Conservation (phyloP, 1,284 basidiomycete species). For the Moniliophthora roreri region DNA sequence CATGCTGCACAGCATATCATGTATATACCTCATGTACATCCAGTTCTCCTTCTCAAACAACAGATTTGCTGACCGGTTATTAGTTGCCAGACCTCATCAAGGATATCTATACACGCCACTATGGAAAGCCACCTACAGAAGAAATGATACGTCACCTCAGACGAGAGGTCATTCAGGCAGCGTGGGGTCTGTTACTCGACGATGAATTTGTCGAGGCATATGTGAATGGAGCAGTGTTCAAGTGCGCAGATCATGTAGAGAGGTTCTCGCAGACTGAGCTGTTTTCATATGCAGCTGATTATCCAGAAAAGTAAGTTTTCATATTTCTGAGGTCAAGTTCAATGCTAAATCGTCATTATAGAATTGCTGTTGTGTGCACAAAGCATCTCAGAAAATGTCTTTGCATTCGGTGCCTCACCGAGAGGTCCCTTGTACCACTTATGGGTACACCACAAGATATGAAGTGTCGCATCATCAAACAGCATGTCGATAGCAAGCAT, state of each 20-base stretch:
- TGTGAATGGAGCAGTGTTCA: conserved; percentile 23
- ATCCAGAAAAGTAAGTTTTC: conserved; percentile 32
- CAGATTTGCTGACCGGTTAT: too few relatives aligned
- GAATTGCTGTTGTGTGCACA: too few relatives aligned
- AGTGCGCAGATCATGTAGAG: conserved; percentile 19
- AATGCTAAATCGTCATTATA: background rate
- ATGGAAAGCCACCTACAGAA: background rate
- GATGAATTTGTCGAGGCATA: conserved; percentile 28
- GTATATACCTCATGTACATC: conserved; percentile 29
- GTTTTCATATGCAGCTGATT: conserved; percentile 33
- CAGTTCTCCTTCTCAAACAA: background rate
- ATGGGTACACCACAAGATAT: too few relatives aligned
- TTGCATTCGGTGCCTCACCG: background rate
- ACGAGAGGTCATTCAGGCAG: conserved; percentile 28
- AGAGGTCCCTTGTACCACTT: too few relatives aligned
- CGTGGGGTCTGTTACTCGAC: conserved; percentile 25
- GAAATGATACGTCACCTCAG: conserved; percentile 22
- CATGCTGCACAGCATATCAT: conserved; percentile 28
- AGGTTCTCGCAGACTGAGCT: conserved; percentile 20
- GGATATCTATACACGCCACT: conserved; percentile 14
- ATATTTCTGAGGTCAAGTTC: background rate
- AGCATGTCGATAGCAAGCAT: too few relatives aligned
- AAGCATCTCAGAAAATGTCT: conserved; percentile 23
- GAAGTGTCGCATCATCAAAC: too few relatives aligned
- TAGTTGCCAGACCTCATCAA: conserved; percentile 25